Conservation (phyloP, 1,139 yeast species). For the Geotrichum australiense region DNA sequence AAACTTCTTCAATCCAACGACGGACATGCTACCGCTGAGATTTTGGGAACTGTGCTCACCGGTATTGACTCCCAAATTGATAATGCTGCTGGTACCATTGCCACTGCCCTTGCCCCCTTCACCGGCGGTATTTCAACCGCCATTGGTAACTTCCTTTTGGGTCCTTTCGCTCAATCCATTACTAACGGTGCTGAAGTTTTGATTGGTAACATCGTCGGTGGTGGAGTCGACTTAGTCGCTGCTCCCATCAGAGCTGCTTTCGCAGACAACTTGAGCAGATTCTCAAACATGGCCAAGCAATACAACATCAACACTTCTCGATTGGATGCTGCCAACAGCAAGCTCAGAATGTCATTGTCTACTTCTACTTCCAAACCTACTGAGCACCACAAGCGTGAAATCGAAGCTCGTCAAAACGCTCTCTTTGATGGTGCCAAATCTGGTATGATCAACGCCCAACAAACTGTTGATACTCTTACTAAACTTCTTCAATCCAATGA, state of each 20-base stretch:
- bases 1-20: slow-evolving; percentile 18
- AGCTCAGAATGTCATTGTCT: slow-evolving; percentile 8
- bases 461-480: slow-evolving; percentile 21
- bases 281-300: slow-evolving; percentile 18
- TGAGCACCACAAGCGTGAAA: slow-evolving; percentile 3
- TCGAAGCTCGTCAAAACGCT: slow-evolving; percentile 12
- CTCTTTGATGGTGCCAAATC: slow-evolving; percentile 19
- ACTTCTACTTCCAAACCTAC: too few relatives aligned
- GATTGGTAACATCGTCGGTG: slow-evolving; percentile 24
- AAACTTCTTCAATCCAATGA: slow-evolving; percentile 19
- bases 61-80: slow-evolving; percentile 15
- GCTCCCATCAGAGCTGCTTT: slow-evolving; percentile 20
- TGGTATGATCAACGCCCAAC: slow-evolving; percentile 24
- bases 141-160: slow-evolving; percentile 24
- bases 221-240: slow-evolving; percentile 21
- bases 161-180: slow-evolving; percentile 27
- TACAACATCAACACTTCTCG: slow-evolving; percentile 21
- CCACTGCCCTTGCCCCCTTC: slow-evolving; percentile 24
- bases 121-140: slow-evolving; percentile 25
- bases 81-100: slow-evolving; percentile 14
- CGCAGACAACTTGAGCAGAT: slow-evolving; percentile 17
- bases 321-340: slow-evolving; percentile 5
- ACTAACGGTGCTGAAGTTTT: slow-evolving; percentile 29
- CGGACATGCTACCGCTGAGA: slow-evolving; percentile 21
- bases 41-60: slow-evolving; percentile 12